phyloP scores from a whole-genome alignment of 208 protist genomes.

The Lotmaria passim region DNA sequence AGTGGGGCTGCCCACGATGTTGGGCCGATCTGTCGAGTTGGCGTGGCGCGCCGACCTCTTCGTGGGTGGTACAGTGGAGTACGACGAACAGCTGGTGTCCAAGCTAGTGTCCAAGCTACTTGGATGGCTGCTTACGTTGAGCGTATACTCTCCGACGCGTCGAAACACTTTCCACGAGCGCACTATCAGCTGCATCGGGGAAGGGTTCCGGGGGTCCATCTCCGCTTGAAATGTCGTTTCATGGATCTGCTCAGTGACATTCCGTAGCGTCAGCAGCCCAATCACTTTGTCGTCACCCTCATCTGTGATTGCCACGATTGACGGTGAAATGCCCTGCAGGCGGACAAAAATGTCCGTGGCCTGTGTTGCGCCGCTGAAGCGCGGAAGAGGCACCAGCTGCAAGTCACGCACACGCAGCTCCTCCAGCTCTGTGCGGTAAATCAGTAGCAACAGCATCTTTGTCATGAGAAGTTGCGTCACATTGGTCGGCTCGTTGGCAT shows the following conservation, averaged over 20 bases:
- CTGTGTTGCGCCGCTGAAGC: slow-evolving; percentile 43
- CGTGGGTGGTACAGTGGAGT: slow-evolving; percentile 11
- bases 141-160: slow-evolving; percentile 37
- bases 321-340: slow-evolving; percentile 48
- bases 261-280: slow-evolving; percentile 61
- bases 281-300: slow-evolving; percentile 33
- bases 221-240: slow-evolving; percentile 67
- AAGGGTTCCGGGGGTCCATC: slow-evolving; percentile 52
- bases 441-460: slow-evolving; percentile 58
- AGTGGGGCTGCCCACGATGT: slow-evolving; percentile 1
- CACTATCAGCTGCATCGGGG: slow-evolving; percentile 59
- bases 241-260: slow-evolving; percentile 61
- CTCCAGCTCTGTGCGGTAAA: slow-evolving; percentile 52
- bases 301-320: slow-evolving; percentile 47
- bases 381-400: slow-evolving; percentile 45
- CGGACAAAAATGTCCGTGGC: slow-evolving; percentile 57
- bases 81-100: slow-evolving; percentile 26
- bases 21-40: slow-evolving; percentile 20
- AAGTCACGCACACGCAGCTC: slow-evolving; percentile 53
- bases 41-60: slow-evolving; percentile 2
- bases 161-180: slow-evolving; percentile 56
- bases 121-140: slow-evolving; percentile 26
- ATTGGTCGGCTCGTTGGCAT: slow-evolving; percentile 43
- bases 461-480: slow-evolving; percentile 61
- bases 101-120: slow-evolving; percentile 32